Base-by-base conservation (phyloP, 2,329 filamentous ascomycete species). In the Exophiala oligosperma region DNA sequence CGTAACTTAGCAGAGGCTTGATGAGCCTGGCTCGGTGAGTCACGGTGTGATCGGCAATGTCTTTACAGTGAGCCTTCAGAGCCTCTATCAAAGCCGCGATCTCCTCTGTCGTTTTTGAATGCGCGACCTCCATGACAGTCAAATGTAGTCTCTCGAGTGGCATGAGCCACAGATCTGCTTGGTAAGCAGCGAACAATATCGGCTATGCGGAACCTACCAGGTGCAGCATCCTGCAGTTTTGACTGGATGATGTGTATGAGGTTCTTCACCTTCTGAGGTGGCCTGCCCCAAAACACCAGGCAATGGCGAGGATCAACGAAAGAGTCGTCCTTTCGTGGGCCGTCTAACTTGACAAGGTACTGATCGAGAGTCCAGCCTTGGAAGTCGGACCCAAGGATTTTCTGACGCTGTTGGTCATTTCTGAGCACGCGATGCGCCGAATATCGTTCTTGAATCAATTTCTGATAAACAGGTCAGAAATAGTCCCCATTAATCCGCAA, bases 251-350 rank as follows among this genome's bases (percentile, higher is more conserved):
- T 81, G 1, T 77, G 74, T 2, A 93, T 84, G 58, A 97, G 75
- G 21, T 81, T 75, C 47, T 88, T 79, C 17, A 97, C 79, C 65
- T 88, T 84, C 47, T 84, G 75, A 0, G 92, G 89, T 14, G 93
- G 93, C 5, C 92, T 81, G 2, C 90, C 91, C 91, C 92, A 97
- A 69, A 97, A 87, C 0, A 92, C 90, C 9, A 97, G 79, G 70
- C 92, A 95, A 68, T 96, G 82, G 41, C 93, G 81, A 43, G 84
- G 83, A 70, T 97, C 93, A 52, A 79, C 72, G 70, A 89, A 96
- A 1, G 84, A 84, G 1, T 86, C 87, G 62, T 90, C 81, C 37
- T 87, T 75, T 1, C 80, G 73, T 1, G 82, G 82, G 44, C 87
- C 80, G 64, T 88, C 82, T 32, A 96, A 76, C 55, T 87, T 86